Evolutionary conservation across 2,329 filamentous ascomycete species (phyloP).

Genomic region (Diplodia intermedia): DNA sequence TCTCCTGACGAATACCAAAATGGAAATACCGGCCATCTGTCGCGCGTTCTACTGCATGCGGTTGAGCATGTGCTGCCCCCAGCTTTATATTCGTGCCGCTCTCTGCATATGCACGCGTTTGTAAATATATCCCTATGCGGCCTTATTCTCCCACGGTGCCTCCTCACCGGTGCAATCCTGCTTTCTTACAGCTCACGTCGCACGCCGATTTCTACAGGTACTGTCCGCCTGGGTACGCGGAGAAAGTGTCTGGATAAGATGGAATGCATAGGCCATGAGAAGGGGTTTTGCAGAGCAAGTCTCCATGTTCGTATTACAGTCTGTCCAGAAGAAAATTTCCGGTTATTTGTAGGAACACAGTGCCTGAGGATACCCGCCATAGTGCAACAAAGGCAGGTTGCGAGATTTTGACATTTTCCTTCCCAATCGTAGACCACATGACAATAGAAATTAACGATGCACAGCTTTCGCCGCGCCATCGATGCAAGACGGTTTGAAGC

Average conservation of each 20-base stretch:
- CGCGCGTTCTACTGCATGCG: too few species aligned
- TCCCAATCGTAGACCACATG: slow-evolving; percentile 25
- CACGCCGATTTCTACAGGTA: too few species aligned
- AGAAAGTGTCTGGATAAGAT: not conserved
- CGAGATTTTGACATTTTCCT: slow-evolving; percentile 11
- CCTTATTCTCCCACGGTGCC: not conserved
- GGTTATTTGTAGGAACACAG: slow-evolving; percentile 15
- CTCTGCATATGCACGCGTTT: not conserved
- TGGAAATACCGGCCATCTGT: not conserved
- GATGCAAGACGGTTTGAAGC: not conserved
- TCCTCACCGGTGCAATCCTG: not conserved
- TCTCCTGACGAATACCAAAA: not conserved
- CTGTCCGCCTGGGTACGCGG: not conserved
- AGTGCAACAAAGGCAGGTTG: not conserved
- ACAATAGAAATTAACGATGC: slow-evolving; percentile 17
- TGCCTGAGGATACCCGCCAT: slow-evolving; percentile 2
- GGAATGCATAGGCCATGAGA: not conserved
- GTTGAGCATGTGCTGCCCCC: not conserved
- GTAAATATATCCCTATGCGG: not conserved
- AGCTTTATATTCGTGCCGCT: not conserved
- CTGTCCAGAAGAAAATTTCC: not conserved
- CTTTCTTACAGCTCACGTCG: too few species aligned
- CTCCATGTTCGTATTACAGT: slow-evolving; percentile 6
- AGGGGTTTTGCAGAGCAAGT: slow-evolving; percentile 4
- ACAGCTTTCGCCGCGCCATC: not conserved